Evolutionary conservation across 192 early-diverging fungal species (phyloP), one percentile per base, ranked within the genome.

Genomic region (Lunasporangiospora selenospora): DNA sequence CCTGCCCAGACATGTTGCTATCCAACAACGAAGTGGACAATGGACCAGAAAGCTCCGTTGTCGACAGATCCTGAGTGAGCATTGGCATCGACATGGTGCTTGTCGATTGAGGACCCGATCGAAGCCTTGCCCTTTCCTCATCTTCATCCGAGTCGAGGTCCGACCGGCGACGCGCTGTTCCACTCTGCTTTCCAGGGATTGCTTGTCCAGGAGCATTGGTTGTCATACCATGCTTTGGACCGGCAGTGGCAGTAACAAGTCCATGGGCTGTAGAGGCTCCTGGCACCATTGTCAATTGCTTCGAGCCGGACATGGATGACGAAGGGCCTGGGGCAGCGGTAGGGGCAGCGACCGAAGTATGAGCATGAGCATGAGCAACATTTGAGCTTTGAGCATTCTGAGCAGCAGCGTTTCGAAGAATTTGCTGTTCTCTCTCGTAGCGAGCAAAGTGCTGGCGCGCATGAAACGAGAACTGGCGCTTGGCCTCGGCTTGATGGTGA

Each of bases 91-190:
- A 63, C 13, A 63, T 24, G 16, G 57, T 53, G 15, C 26, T 62
- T 3, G 42, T 54, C 42, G 46, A 45, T 9, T 67, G 66, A 21
- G 50, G 24, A 10, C 40, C 37, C 1, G 55, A 54, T 12, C 47
- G 49, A 12, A 42, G 33, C 6, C 11, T n/a, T 1, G 40, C 19
- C 13, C 4, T 13, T 11, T 44, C 16, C 12, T 62, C 60, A 13
- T 73, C 69, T 29, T 73, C 69, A 26, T 73, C 69, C 16, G 69
- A 62, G 38, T 73, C 59, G 3, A 73, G 21, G 16, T 73, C 69
- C 2, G 69, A 73, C 39, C 69, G 46, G 8, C 69, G 53, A 29
- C 69, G 47, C 18, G 60, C 36, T 2, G 60, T n/a, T n/a, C n/a
- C n/a, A n/a, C n/a, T n/a, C n/a, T n/a, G n/a, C n/a, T n/a, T n/a